These are phyloP conservation scores for Leccinum proximum DNA, from an alignment of 1,284 basidiomycete species.

Conservation along the genomic window DNA sequence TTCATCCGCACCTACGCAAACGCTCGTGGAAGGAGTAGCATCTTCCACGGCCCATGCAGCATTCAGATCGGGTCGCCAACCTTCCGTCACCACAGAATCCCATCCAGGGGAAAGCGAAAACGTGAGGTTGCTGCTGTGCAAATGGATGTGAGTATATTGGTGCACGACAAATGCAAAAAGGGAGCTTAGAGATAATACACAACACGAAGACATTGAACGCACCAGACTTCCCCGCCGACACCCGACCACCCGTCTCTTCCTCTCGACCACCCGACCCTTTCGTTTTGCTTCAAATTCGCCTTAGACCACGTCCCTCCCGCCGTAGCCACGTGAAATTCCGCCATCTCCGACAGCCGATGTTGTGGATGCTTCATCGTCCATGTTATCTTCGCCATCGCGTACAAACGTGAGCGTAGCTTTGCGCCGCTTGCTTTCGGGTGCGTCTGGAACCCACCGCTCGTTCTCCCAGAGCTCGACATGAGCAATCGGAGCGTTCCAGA, in stretches of 20 bases:
- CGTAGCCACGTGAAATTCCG: neutral
- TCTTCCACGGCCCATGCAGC: conserved; percentile 24
- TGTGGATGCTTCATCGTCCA: neutral
- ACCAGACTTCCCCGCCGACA: conserved; percentile 62
- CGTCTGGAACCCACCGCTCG: neutral
- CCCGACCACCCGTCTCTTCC: conserved; percentile 72
- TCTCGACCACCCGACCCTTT: conserved; percentile 66
- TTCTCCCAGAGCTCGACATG: conserved; percentile 47
- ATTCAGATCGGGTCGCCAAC: conserved; percentile 65
- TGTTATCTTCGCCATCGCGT: conserved; percentile 23
- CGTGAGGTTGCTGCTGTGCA: conserved; percentile 67
- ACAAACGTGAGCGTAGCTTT: conserved; percentile 17
- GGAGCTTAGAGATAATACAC: neutral
- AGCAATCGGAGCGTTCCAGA: conserved; percentile 58
- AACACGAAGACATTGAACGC: conserved; percentile 25
- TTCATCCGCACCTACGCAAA: conserved; percentile 31
- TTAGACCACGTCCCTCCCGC: conserved; percentile 56
- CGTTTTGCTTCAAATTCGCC: conserved; percentile 46
- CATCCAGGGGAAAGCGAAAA: conserved; percentile 69
- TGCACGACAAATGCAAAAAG: neutral
- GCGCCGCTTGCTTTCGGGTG: neutral
- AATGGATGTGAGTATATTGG: neutral
- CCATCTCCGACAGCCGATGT: neutral
- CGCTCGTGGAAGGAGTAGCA: conserved; percentile 9
- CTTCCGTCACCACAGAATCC: conserved; percentile 70